Evolutionary conservation across 1,284 basidiomycete species (phyloP).

Genomic region (Rhodotorula mucilaginosa): DNA sequence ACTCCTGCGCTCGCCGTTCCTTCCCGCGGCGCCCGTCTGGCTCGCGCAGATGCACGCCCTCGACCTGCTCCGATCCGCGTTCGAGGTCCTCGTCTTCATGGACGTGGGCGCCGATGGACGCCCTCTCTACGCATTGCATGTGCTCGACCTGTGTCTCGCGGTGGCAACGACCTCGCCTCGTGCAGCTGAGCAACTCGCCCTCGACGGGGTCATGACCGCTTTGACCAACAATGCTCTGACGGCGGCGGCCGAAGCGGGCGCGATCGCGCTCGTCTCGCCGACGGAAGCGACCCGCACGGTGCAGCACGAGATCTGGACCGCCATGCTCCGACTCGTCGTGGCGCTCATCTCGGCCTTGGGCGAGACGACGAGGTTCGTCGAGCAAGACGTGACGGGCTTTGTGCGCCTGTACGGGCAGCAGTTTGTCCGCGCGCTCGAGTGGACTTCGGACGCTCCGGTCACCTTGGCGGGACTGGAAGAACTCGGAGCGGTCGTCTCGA

Average conservation of each 20-base stretch:
- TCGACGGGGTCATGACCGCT: slow-evolving; percentile 74
- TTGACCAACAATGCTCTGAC: slow-evolving; percentile 81
- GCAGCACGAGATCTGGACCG: slow-evolving; percentile 75
- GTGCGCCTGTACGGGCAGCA: slow-evolving; percentile 80
- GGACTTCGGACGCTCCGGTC: slow-evolving; percentile 72
- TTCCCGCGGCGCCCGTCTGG: slow-evolving; percentile 73
- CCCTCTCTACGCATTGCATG: slow-evolving; percentile 65
- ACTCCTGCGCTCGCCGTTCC: slow-evolving; percentile 60
- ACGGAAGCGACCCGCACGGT: slow-evolving; percentile 71
- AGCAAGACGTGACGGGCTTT: slow-evolving; percentile 78
- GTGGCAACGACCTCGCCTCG: slow-evolving; percentile 67
- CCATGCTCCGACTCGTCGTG: slow-evolving; percentile 76
- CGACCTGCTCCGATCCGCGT: slow-evolving; percentile 70
- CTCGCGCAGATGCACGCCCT: slow-evolving; percentile 75
- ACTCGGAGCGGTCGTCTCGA: slow-evolving; percentile 68
- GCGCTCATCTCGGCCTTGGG: slow-evolving; percentile 64
- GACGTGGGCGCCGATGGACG: slow-evolving; percentile 39
- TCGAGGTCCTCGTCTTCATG: slow-evolving; percentile 58
- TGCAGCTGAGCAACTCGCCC: slow-evolving; percentile 79
- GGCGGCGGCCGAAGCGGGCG: slow-evolving; percentile 67
- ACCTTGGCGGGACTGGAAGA: slow-evolving; percentile 73
- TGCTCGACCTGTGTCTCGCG: slow-evolving; percentile 80
- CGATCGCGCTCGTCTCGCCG: slow-evolving; percentile 65
- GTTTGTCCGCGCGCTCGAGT: slow-evolving; percentile 69
- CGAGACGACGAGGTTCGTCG: slow-evolving; percentile 70